These are phyloP conservation scores for Gamsiella multidivaricata DNA, from an alignment of 192 early-diverging fungal species.

Conservation along the genomic window DNA sequence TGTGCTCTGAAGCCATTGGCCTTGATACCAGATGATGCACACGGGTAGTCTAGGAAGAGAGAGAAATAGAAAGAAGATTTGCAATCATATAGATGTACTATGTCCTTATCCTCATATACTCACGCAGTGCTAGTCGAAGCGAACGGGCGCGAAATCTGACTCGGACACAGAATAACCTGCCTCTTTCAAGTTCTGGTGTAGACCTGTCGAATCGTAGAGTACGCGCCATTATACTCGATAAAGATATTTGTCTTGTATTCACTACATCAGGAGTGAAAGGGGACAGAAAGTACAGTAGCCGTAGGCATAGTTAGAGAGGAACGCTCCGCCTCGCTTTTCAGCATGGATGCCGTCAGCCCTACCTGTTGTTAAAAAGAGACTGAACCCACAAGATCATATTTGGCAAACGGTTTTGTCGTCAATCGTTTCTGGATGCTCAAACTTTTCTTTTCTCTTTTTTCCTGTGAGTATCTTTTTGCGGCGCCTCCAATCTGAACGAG, in stretches of 20 bases:
- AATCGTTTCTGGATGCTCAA: constrained; percentile 12
- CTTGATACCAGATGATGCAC: too few species aligned
- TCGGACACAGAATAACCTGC: background rate
- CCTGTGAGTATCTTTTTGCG: background rate
- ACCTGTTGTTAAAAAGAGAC: too few species aligned
- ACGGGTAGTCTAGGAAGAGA: too few species aligned
- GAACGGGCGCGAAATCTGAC: constrained; percentile 8
- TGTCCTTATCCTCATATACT: too few species aligned
- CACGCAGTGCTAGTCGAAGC: constrained; percentile 10
- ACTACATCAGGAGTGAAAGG: too few species aligned
- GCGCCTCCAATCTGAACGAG: constrained; percentile 10
- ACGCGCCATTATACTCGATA: constrained; percentile 4
- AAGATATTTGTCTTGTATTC: background rate
- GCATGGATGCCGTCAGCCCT: too few species aligned
- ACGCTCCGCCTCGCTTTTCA: too few species aligned
- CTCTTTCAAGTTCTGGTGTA: constrained; percentile 1
- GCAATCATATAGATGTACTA: too few species aligned
- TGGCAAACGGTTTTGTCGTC: too few species aligned
- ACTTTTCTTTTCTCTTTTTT: constrained; percentile 4
- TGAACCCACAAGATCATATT: too few species aligned
- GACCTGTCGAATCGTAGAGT: background rate
- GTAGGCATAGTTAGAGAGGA: too few species aligned
- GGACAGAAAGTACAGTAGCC: background rate
- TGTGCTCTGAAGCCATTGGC: background rate
- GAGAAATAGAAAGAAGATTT: too few species aligned